Conservation (phyloP, 2,329 filamentous ascomycete species). For the Pseudocercospora macadamiae region DNA sequence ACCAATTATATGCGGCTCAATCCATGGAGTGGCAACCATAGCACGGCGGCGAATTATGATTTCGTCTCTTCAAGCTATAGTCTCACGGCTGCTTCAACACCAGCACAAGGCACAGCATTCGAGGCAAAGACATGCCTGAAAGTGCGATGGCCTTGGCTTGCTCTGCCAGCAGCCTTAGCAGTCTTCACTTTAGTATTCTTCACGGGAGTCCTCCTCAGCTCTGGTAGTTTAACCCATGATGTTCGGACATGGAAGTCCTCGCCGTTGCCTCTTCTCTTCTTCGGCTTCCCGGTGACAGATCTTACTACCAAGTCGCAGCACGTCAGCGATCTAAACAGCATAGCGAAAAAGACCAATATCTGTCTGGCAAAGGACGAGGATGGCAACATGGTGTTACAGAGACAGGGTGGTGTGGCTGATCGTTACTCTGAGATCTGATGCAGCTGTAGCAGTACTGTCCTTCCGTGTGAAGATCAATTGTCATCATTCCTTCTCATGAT, state of each 20-base stretch:
- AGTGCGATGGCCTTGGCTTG: conserved; percentile 15
- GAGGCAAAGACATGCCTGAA: conserved; percentile 13
- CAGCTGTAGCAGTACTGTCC: too few species aligned
- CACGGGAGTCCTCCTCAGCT: conserved; percentile 1
- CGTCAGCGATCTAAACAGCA: conserved; percentile 8
- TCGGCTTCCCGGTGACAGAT: not conserved
- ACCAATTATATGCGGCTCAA: conserved; percentile 16
- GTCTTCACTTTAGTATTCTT: conserved; percentile 16
- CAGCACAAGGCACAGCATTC: not conserved
- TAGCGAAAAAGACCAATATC: not conserved
- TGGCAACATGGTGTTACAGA: conserved; percentile 5
- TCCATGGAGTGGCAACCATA: not conserved
- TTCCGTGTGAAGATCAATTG: too few species aligned
- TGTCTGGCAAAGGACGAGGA: not conserved
- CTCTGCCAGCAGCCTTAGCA: conserved; percentile 3
- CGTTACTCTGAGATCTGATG: too few species aligned
- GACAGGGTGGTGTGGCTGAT: not conserved
- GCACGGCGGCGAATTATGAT: not conserved
- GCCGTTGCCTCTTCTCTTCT: conserved; percentile 15
- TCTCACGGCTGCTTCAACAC: not conserved
- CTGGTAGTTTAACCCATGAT: conserved; percentile 5
- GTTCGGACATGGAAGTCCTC: conserved; percentile 19
- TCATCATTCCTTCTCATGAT: too few species aligned
- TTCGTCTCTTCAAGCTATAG: not conserved
- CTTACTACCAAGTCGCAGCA: conserved; percentile 1